phyloP scores from a whole-genome alignment of 768 basidiomycete genomes.

The Tylopilus balloui region DNA sequence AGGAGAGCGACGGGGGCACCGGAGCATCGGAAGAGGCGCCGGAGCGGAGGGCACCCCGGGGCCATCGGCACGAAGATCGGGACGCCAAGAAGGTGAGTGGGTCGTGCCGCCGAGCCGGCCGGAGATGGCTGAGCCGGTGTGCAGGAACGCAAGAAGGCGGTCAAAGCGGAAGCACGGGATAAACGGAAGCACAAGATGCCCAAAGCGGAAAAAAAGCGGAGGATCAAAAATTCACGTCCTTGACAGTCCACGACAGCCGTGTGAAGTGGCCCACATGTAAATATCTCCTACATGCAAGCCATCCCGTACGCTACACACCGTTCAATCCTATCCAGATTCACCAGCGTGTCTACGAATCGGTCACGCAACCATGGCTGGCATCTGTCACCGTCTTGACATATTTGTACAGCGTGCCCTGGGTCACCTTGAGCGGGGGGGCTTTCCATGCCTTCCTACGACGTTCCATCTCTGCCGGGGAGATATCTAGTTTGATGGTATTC shows the following conservation, averaged over 20 bases:
- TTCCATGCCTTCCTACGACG: slow-evolving; percentile 69
- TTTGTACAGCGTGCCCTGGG: slow-evolving; percentile 81
- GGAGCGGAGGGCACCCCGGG: slow-evolving; percentile 61
- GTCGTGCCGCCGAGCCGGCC: slow-evolving; percentile 4
- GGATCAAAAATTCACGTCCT: slow-evolving; percentile 51
- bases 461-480: slow-evolving; percentile 77
- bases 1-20: slow-evolving; percentile 32
- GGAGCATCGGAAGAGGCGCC: slow-evolving; percentile 34
- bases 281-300: no score
- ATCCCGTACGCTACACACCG: slow-evolving; percentile 6
- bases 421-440: slow-evolving; percentile 80
- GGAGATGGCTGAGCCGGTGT: slow-evolving; percentile 8
- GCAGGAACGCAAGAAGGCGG: slow-evolving; percentile 88
- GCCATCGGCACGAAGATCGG: slow-evolving; percentile 90
- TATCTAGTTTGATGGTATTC: slow-evolving; percentile 75
- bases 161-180: slow-evolving; percentile 83
- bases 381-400: slow-evolving; percentile 86
- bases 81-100: slow-evolving; percentile 77
- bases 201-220: slow-evolving; percentile 89
- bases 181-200: slow-evolving; percentile 91
- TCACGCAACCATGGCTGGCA: slow-evolving; percentile 90
- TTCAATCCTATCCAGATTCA: slow-evolving; percentile 10
- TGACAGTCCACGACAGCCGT: slow-evolving; percentile 14
- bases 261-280: slow-evolving; percentile 11
- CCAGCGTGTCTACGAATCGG: slow-evolving; percentile 55